These are phyloP conservation scores for Cystofilobasidium capitatum DNA, from an alignment of 768 basidiomycete genomes.

Conservation along the genomic window DNA sequence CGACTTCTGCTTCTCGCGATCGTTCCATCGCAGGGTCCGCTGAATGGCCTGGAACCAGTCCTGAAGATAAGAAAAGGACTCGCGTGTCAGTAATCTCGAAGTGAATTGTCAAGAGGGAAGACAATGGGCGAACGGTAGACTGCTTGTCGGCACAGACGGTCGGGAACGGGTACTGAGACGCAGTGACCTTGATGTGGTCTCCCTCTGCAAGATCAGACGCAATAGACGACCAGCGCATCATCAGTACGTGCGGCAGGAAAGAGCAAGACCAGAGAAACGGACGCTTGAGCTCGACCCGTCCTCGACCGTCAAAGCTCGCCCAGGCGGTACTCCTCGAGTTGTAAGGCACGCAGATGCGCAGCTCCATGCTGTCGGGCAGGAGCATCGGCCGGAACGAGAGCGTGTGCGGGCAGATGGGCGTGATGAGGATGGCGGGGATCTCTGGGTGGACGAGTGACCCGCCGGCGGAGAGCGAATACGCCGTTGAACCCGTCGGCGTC, in stretches of 20 bases:
- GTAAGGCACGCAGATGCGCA: constrained; percentile 97
- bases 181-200: constrained; percentile 96
- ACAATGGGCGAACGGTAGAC: constrained; percentile 47
- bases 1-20: constrained; percentile 80
- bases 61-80: background rate
- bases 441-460: constrained; percentile 97
- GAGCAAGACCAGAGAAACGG: constrained; percentile 35
- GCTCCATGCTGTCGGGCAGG: constrained; percentile 94
- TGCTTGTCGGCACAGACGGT: constrained; percentile 97
- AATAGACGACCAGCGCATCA: constrained; percentile 8
- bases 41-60: constrained; percentile 99
- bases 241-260: background rate
- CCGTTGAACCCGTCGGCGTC: constrained; percentile 96
- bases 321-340: constrained; percentile 97
- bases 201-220: constrained; percentile 58
- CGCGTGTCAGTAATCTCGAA: too few relatives aligned
- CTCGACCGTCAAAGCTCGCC: constrained; percentile 97
- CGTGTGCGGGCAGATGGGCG: constrained; percentile 96
- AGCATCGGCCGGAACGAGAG: constrained; percentile 98
- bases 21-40: constrained; percentile 93
- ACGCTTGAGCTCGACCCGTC: constrained; percentile 92
- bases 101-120: background rate
- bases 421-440: constrained; percentile 90
- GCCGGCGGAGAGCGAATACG: constrained; percentile 96
- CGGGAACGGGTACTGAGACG: constrained; percentile 94